Evolutionary conservation across 768 basidiomycete genomes (phyloP).

Genomic region (Suillus tomentosus): DNA sequence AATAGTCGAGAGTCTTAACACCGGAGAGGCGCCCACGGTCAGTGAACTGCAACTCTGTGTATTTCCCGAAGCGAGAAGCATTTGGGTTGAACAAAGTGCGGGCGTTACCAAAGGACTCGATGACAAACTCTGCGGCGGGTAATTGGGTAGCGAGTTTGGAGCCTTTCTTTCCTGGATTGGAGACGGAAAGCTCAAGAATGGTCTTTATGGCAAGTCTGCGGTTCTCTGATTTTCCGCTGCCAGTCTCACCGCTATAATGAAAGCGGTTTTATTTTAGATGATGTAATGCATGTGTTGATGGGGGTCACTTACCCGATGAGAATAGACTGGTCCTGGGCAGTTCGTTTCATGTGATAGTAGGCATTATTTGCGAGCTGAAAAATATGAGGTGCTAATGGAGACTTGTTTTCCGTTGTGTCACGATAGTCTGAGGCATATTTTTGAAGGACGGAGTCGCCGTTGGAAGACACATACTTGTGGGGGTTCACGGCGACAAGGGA

Average conservation of each 20-base stretch:
- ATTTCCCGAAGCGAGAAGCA: conserved; percentile 96
- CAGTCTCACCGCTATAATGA: conserved; percentile 77
- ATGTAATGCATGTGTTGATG: neutral
- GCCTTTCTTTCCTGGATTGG: conserved; percentile 90
- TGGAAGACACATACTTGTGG: conserved; percentile 84
- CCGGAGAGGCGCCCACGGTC: conserved; percentile 89
- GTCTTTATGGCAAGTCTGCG: conserved; percentile 89
- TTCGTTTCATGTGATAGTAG: conserved; percentile 95
- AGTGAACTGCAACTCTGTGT: conserved; percentile 96
- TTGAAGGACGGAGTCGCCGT: conserved; percentile 81
- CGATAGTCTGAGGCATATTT: conserved; percentile 88
- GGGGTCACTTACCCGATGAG: conserved; percentile 67
- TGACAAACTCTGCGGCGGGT: conserved; percentile 92
- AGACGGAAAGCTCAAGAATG: conserved; percentile 87
- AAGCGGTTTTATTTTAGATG: conserved; percentile 3
- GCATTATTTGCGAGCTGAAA: conserved; percentile 90
- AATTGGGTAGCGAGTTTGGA: conserved; percentile 85
- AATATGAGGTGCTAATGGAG: conserved; percentile 77
- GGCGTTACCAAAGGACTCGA: conserved; percentile 93
- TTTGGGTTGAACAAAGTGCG: conserved; percentile 92
- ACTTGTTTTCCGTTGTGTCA: conserved; percentile 65
- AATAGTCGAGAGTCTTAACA: conserved; percentile 95
- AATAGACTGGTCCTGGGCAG: conserved; percentile 89
- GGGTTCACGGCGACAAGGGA: conserved; percentile 88
- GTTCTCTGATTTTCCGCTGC: conserved; percentile 92